Evolutionary conservation across 768 basidiomycete species (phyloP).

Genomic region (Auriscalpium orientale): DNA sequence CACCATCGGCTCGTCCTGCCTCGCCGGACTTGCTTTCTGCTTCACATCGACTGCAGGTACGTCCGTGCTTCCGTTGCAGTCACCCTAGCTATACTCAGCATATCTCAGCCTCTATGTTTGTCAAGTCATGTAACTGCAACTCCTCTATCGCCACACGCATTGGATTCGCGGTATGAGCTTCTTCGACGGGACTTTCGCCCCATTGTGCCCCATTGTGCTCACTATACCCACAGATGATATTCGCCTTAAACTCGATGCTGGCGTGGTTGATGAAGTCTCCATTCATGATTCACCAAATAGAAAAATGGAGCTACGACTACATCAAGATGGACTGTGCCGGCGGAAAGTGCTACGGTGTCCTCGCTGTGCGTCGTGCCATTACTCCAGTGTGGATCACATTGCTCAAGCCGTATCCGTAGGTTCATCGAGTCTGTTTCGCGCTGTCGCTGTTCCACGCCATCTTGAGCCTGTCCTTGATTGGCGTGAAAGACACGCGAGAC

Average conservation of each 20-base stretch:
- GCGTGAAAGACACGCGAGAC: constrained; percentile 83
- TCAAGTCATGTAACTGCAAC: constrained; percentile 98
- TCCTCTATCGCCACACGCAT: constrained; percentile 96
- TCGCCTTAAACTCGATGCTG: constrained; percentile 89
- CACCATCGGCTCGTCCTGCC: constrained; percentile 73
- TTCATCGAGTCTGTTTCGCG: constrained; percentile 96
- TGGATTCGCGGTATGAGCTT: constrained; percentile 73
- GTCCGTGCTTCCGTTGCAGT: constrained; percentile 12
- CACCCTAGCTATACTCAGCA: constrained; percentile 1
- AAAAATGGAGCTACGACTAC: constrained; percentile 93
- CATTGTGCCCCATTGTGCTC: background rate
- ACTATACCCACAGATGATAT: constrained; percentile 63
- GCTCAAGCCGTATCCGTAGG: constrained; percentile 32
- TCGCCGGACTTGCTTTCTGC: constrained; percentile 78
- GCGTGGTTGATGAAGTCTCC: constrained; percentile 97
- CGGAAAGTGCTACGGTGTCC: constrained; percentile 92
- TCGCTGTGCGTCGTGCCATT: constrained; percentile 60
- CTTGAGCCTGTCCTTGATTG: constrained; percentile 71
- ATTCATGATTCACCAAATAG: constrained; percentile 75
- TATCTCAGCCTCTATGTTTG: constrained; percentile 84
- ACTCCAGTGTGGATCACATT: background rate
- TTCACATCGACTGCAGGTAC: constrained; percentile 80
- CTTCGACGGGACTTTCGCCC: background rate
- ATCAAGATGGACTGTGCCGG: constrained; percentile 95
- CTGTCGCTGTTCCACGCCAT: constrained; percentile 83